phyloP scores from a whole-genome alignment of 805 yeast species.

The Yamadazyma ubonensis region DNA sequence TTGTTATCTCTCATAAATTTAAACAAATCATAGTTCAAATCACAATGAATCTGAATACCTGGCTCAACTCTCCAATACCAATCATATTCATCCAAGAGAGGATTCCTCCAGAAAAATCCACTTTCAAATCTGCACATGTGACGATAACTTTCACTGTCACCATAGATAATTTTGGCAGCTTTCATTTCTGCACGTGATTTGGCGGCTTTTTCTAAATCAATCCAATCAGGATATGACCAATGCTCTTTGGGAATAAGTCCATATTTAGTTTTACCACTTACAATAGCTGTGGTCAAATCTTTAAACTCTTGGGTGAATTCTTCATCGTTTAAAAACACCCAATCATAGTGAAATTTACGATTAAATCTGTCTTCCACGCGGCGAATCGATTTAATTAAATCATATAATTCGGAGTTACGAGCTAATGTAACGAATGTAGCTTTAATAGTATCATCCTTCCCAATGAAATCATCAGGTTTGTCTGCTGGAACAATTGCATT shows the following conservation, averaged over 20 bases:
- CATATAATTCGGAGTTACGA: constrained; percentile 68
- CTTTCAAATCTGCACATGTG: constrained; percentile 93
- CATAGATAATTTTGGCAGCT: constrained; percentile 64
- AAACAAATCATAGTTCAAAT: constrained; percentile 85
- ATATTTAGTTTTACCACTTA: constrained; percentile 74
- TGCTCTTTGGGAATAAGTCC: constrained; percentile 82
- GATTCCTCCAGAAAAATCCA: constrained; percentile 84
- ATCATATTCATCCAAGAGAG: constrained; percentile 69
- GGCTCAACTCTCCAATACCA: constrained; percentile 98
- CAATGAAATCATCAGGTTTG: constrained; percentile 10
- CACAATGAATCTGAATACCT: constrained; percentile 75
- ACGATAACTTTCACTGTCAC: constrained; percentile 72
- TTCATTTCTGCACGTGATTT: constrained; percentile 58
- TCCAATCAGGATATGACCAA: constrained; percentile 88
- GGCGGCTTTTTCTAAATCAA: constrained; percentile 73
- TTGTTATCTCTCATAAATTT: constrained; percentile 69
- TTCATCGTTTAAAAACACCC: constrained; percentile 93
- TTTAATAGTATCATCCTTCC: constrained; percentile 40
- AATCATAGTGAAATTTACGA: constrained; percentile 75
- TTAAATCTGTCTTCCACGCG: constrained; percentile 90
- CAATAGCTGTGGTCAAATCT: constrained; percentile 59
- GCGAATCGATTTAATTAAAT: constrained; percentile 62
- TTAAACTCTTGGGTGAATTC: constrained; percentile 82
- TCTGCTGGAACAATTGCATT: constrained; percentile 10
- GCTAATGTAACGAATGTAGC: constrained; percentile 75